Evolutionary conservation across 129 eudicot genomes (phyloP).

Genomic region (Heracleum sosnowskyi): DNA sequence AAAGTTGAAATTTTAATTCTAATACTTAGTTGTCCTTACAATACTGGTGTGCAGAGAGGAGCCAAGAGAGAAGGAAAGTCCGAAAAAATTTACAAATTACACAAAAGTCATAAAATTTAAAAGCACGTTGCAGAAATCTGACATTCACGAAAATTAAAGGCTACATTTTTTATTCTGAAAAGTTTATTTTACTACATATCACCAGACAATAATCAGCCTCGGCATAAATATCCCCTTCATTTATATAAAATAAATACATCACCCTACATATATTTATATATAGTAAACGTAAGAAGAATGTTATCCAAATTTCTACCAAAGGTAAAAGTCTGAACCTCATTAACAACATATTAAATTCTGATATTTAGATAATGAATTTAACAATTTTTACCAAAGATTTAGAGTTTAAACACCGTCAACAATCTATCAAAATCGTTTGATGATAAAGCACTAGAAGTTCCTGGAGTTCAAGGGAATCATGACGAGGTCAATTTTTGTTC

Average conservation of each 20-base stretch:
- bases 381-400: not conserved
- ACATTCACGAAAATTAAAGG: not conserved
- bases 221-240: not conserved
- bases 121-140: too few relatives aligned
- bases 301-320: too few relatives aligned
- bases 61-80: not conserved
- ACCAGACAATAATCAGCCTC: not conserved
- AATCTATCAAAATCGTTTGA: not conserved
- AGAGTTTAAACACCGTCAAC: not conserved
- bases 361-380: too few relatives aligned
- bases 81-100: not conserved
- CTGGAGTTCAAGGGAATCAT: not conserved
- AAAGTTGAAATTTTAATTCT: not conserved
- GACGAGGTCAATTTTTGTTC: not conserved
- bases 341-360: not conserved
- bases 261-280: too few relatives aligned
- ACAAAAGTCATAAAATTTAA: too few relatives aligned
- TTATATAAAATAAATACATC: too few relatives aligned
- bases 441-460: not conserved
- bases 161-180: not conserved
- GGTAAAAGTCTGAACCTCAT: not conserved
- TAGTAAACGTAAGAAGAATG: too few relatives aligned
- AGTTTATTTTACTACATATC: too few relatives aligned
- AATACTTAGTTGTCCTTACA: not conserved
- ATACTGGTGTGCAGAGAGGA: not conserved